Conservation (phyloP, 768 basidiomycete genomes). For the Tylopilus rubrobrunneus region DNA sequence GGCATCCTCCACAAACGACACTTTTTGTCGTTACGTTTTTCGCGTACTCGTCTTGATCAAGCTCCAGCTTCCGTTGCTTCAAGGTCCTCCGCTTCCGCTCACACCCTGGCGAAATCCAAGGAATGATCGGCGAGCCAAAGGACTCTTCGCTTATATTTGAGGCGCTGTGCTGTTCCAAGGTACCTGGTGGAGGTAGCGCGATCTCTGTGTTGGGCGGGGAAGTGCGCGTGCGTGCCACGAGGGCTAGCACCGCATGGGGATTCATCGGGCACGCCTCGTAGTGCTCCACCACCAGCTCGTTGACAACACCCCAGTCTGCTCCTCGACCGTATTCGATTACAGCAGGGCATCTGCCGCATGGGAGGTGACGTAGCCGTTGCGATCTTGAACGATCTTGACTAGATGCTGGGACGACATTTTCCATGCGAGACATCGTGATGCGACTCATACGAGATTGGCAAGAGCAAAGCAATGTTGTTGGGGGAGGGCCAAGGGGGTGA, state of each 20-base stretch:
- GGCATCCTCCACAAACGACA: constrained; percentile 29
- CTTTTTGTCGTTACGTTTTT: constrained; percentile 22
- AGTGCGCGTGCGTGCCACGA: constrained; percentile 11
- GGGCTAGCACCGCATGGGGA: constrained; percentile 11
- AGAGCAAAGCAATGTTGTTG: constrained; percentile 11
- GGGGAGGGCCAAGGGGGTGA: constrained; percentile 5
- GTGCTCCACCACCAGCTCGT: constrained; percentile 26
- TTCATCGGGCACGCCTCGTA: constrained; percentile 24
- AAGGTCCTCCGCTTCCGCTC: constrained; percentile 29
- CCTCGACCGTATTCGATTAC: constrained; percentile 27
- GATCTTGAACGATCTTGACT: constrained; percentile 11
- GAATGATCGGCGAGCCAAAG: neutral
- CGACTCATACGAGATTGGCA: neutral
- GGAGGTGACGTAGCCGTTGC: constrained; percentile 12
- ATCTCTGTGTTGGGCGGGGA: constrained; percentile 11
- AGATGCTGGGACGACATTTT: constrained; percentile 5
- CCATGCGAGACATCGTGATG: constrained; percentile 17
- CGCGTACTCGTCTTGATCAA: constrained; percentile 30
- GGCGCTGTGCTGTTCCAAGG: constrained; percentile 1
- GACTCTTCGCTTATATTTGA: neutral
- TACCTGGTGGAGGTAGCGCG: constrained; percentile 4
- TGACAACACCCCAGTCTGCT: constrained; percentile 24
- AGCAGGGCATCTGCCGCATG: constrained; percentile 26
- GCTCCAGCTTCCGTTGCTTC: constrained; percentile 23
- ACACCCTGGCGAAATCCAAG: constrained; percentile 17